Evolutionary conservation across 2,329 filamentous ascomycete species (phyloP).

Genomic region (Aspergillus sp.): DNA sequence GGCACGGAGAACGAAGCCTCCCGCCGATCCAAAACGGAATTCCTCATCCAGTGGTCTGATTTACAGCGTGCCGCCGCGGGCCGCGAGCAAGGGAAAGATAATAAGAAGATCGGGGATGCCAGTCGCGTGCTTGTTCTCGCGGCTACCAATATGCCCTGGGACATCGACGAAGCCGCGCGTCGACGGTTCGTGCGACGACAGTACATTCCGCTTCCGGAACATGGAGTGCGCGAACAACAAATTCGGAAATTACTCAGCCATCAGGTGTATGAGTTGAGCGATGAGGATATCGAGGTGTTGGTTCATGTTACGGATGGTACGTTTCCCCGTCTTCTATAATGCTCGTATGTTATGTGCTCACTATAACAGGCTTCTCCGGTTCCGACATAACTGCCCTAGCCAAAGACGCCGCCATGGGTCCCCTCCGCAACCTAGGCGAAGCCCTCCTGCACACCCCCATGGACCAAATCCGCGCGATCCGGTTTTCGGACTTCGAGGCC

Average conservation of each 20-base stretch:
- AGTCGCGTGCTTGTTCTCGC: conserved; percentile 86
- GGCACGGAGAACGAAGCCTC: conserved; percentile 83
- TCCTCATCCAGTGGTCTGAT: conserved; percentile 95
- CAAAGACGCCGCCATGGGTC: conserved; percentile 97
- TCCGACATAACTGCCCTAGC: conserved; percentile 94
- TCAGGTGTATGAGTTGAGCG: conserved; percentile 72
- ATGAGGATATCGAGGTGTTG: conserved; percentile 62
- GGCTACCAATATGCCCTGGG: conserved; percentile 94
- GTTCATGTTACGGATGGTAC: conserved; percentile 78
- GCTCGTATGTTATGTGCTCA: conserved; percentile 2
- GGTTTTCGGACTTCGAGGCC: conserved; percentile 70
- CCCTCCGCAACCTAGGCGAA: conserved; percentile 80
- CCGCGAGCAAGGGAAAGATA: conserved; percentile 54
- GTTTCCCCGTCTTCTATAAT: not conserved
- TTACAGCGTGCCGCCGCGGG: conserved; percentile 86
- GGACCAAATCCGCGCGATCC: conserved; percentile 86
- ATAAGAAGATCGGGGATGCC: conserved; percentile 68
- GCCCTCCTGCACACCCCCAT: conserved; percentile 82
- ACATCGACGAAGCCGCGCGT: conserved; percentile 90
- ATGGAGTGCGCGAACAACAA: conserved; percentile 69
- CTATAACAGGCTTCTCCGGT: conserved; percentile 76
- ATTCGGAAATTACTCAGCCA: conserved; percentile 71
- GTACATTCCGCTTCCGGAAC: conserved; percentile 90
- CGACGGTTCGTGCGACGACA: conserved; percentile 85
- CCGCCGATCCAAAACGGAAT: conserved; percentile 91